These are phyloP conservation scores for Barnettozyma siamensis DNA, from an alignment of 805 yeast species.

Conservation along the genomic window DNA sequence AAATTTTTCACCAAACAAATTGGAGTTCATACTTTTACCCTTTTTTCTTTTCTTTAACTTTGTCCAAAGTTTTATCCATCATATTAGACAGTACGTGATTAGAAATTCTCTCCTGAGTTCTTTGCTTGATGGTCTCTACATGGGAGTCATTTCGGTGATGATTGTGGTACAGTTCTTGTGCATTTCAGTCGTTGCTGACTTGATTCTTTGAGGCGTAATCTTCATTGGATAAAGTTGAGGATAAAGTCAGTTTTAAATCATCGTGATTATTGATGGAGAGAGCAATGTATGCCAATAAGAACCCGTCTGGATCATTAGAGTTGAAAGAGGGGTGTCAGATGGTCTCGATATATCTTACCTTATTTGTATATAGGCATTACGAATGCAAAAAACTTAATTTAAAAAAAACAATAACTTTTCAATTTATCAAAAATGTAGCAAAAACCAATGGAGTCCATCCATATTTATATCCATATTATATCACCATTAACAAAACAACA, in stretches of 20 bases:
- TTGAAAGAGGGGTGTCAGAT: slow-evolving; percentile 30
- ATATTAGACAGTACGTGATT: slow-evolving; percentile 60
- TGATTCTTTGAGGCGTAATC: slow-evolving; percentile 4
- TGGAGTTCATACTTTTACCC: neutral
- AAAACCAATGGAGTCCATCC: too few species aligned
- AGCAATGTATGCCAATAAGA: slow-evolving; percentile 19
- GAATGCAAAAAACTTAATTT: too few species aligned
- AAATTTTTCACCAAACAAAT: slow-evolving; percentile 3
- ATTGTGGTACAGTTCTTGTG: slow-evolving; percentile 11
- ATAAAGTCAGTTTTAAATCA: slow-evolving; percentile 10
- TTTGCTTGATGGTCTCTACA: neutral
- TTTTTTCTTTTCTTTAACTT: slow-evolving; percentile 36
- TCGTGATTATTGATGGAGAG: slow-evolving; percentile 23
- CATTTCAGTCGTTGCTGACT: neutral
- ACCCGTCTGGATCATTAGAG: slow-evolving; percentile 24
- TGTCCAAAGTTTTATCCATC: slow-evolving; percentile 64
- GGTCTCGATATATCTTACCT: slow-evolving; percentile 16
- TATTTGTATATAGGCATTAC: neutral
- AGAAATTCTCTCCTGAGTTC: slow-evolving; percentile 10
- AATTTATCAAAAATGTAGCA: neutral
- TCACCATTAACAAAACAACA: too few species aligned
- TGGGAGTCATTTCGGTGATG: neutral
- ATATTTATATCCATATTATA: too few species aligned
- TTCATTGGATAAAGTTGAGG: neutral
- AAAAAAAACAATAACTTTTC: too few species aligned